These are phyloP conservation scores for Zasmidium citrigriseum DNA, from an alignment of 2,329 filamentous ascomycete genomes.

Conservation along the genomic window DNA sequence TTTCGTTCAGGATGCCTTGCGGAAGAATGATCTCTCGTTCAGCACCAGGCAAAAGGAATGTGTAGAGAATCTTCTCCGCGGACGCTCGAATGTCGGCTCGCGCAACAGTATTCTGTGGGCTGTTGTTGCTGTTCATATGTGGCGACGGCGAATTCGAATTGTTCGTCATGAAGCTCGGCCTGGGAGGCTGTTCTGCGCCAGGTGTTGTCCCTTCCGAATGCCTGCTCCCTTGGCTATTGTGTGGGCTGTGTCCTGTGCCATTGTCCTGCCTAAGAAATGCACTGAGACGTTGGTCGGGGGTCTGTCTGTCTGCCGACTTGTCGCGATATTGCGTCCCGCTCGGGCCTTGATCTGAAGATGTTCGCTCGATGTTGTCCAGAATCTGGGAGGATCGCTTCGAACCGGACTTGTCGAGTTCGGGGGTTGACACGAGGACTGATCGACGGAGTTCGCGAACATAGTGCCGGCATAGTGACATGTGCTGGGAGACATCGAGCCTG, in stretches of 20 bases:
- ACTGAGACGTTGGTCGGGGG: constrained; percentile 85
- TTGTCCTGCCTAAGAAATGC: constrained; percentile 66
- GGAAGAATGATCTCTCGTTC: constrained; percentile 95
- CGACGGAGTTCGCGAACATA: constrained; percentile 94
- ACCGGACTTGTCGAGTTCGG: constrained; percentile 75
- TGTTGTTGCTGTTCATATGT: constrained; percentile 68
- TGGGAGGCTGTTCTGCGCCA: constrained; percentile 49
- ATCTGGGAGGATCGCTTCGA: constrained; percentile 85
- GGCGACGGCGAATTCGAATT: constrained; percentile 41
- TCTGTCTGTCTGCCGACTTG: constrained; percentile 53
- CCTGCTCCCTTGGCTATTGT: constrained; percentile 48
- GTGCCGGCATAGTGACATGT: constrained; percentile 96
- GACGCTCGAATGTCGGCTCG: constrained; percentile 88
- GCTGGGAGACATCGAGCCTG: constrained; percentile 98
- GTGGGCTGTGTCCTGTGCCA: constrained; percentile 48
- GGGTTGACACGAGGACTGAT: constrained; percentile 89
- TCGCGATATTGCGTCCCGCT: constrained; percentile 34
- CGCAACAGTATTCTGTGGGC: constrained; percentile 79
- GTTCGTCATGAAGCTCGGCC: constrained; percentile 61
- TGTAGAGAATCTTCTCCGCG: constrained; percentile 98
- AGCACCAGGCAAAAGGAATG: constrained; percentile 89
- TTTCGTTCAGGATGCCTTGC: constrained; percentile 79
- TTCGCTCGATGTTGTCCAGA: constrained; percentile 62
- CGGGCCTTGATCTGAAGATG: constrained; percentile 36
- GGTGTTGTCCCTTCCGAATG: constrained; percentile 33